Evolutionary conservation across 1,139 yeast species (phyloP).

Genomic region (Pichia sorboxylosa): DNA sequence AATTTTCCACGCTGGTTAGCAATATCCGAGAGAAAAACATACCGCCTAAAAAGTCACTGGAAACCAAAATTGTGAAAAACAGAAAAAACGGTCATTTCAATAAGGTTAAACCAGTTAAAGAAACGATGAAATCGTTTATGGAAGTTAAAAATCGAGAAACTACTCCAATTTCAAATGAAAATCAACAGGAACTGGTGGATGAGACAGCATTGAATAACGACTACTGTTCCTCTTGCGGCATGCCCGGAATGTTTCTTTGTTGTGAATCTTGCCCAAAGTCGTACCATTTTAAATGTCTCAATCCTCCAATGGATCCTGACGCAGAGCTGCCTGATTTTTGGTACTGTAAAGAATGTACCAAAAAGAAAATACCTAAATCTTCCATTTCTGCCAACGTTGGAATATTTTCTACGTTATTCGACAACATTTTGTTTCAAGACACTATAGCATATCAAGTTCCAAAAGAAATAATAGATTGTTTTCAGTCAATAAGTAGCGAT

Average conservation of each 20-base stretch:
- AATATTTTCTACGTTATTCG: constrained; percentile 53
- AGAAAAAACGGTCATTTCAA: neutral
- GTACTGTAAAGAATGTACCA: constrained; percentile 70
- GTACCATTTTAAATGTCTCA: constrained; percentile 82
- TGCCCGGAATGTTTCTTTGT: constrained; percentile 79
- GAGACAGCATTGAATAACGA: constrained; percentile 57
- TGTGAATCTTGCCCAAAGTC: constrained; percentile 91
- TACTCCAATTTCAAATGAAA: neutral
- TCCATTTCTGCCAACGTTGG: constrained; percentile 24
- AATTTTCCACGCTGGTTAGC: too few relatives aligned
- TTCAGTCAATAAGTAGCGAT: constrained; percentile 60
- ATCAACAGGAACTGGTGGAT: too few relatives aligned
- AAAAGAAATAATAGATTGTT: constrained; percentile 48
- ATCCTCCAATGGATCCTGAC: constrained; percentile 73
- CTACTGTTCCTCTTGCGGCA: constrained; percentile 79
- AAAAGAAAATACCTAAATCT: constrained; percentile 18
- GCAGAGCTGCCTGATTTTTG: constrained; percentile 81
- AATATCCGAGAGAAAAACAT: too few relatives aligned
- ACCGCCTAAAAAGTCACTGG: neutral
- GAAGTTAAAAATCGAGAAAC: too few relatives aligned
- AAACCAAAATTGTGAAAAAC: neutral
- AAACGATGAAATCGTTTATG: neutral
- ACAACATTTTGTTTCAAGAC: constrained; percentile 45
- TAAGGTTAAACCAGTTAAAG: neutral
- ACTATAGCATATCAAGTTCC: constrained; percentile 74